Base-by-base conservation (phyloP, 306 rosid species). In the Parietaria judaica region DNA sequence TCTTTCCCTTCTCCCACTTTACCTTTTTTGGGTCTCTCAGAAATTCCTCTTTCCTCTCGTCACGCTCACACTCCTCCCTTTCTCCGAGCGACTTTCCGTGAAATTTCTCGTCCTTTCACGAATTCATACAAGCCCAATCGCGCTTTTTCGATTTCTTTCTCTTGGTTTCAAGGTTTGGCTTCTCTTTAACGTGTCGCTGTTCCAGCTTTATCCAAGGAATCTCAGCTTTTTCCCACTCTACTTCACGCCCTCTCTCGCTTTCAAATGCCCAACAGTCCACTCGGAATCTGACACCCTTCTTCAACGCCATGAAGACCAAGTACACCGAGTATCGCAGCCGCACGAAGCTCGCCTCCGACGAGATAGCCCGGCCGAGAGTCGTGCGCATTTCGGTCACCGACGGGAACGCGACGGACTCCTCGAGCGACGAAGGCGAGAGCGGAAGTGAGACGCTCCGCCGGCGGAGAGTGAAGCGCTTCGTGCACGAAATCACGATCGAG, bases 371-470 rank as follows among this genome's bases (percentile, higher is more conserved):
- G 62, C 87, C 88, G 0, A 70, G 66, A 60, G 56, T 82, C n/a
- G 80, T 92, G 0, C 73, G 95, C 54, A 79, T 94, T 47, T 74
- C 75, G 0, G 83, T 88, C 14, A 83, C 89, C 0, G 99, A 94
- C 72, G 79, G 74, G 5, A 76, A 84, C 3, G 97, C 95, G 8
- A 94, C 99, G 0, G 99, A 94, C 70, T 88, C 90, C 9, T 88
- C 97, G 71, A 77, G 90, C 39, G 98, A 88, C 56, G 96, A 86
- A 2, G 31, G 31, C 31, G 31, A 23, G 31, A 39, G 13, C 15
- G 58, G 39, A 1, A 70, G 4, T 0, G 44, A 41, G 63, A 3
- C 13, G 6, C 3, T 55, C 17, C 58, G 56, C 61, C 79, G 81
- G 8, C 89, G 51, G 17, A 72, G 95, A 6, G 80, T 65, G 0